These are phyloP conservation scores for Kwoniella sp. DNA, from an alignment of 768 basidiomycete genomes.

Conservation along the genomic window DNA sequence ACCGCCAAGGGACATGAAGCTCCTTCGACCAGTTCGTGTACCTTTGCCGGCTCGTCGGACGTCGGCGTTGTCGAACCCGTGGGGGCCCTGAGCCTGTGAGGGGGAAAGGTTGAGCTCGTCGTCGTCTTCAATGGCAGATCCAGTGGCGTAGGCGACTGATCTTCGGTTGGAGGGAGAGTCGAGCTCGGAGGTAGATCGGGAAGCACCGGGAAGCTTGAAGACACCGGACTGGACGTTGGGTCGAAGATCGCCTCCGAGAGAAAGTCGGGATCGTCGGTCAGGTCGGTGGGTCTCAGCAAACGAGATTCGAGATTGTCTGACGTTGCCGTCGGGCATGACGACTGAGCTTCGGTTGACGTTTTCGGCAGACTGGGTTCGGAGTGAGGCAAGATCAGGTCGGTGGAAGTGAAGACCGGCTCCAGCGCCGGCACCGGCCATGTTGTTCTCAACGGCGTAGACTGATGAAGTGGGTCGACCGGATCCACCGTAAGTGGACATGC, in stretches of 20 bases:
- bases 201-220: conserved; percentile 37
- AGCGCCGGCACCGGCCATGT: conserved; percentile 53
- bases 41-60: conserved; percentile 27
- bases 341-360: conserved; percentile 40
- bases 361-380: conserved; percentile 37
- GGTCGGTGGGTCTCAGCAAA: conserved; percentile 52
- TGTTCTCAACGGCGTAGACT: conserved; percentile 52
- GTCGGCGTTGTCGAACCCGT: conserved; percentile 36
- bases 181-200: conserved; percentile 44
- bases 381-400: conserved; percentile 29
- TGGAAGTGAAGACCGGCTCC: conserved; percentile 25
- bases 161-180: conserved; percentile 25
- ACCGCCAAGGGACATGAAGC: conserved; percentile 40
- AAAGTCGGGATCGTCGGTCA: conserved; percentile 52
- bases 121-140: conserved; percentile 44
- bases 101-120: conserved; percentile 52
- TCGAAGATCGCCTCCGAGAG: conserved; percentile 52
- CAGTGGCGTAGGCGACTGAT: conserved; percentile 38
- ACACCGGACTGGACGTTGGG: conserved; percentile 36
- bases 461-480: conserved; percentile 37
- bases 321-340: conserved; percentile 38
- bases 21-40: conserved; percentile 30
- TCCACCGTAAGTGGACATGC: conserved; percentile 31
- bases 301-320: conserved; percentile 52
- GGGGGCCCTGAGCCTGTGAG: conserved; percentile 49